Evolutionary conservation across 2,329 filamentous ascomycete genomes (phyloP), one percentile per base, ranked within the genome.

Genomic region (Arthrobotrys megalospora): DNA sequence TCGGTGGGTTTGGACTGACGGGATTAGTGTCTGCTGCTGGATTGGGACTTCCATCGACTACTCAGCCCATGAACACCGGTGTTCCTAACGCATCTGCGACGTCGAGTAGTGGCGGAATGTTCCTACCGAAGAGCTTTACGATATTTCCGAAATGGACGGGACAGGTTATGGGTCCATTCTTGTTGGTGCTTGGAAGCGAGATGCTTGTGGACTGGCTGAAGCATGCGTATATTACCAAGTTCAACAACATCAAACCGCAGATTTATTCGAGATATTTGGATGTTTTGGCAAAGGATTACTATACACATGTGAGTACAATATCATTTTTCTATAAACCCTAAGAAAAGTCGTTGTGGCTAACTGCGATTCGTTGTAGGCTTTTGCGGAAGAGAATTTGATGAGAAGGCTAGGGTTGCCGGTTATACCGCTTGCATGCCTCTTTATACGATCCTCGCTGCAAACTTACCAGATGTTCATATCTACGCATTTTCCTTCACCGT

Each of bases 381-480:
- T 99, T 83, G 90, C 91, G 11, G 92, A 96, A 24, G 94, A 96
- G 28, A 95, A 96, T 24, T 87, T 99, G 1, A 97, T 93, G 3
- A 92, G 94, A 75, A 90, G 96, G 16, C 89, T 99, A 0, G 96
- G 96, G 0, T 87, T 99, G 0, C 96, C 96, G 0, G 91, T 98
- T 34, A 92, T 99, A 55, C 96, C 96, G 0, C 87, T 99, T 0
- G 95, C 94, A 0, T 98, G 94, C 81, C 90, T 99, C 58, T 97
- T 99, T 85, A 96, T 99, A 84, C 91, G 96, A 50, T 93, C 96
- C 55, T 94, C 93, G 0, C 89, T 98, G 50, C 96, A 99, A 84
- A 97, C 95, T 6, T 99, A 98, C 84, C 92, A 97, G 85, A 98
- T 98, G 95, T 97, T 98, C 83, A 88, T 98, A 12, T 93, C 94